Base-by-base conservation (phyloP, 2,329 filamentous ascomycete species). In the Fusarium austroafricanum region DNA sequence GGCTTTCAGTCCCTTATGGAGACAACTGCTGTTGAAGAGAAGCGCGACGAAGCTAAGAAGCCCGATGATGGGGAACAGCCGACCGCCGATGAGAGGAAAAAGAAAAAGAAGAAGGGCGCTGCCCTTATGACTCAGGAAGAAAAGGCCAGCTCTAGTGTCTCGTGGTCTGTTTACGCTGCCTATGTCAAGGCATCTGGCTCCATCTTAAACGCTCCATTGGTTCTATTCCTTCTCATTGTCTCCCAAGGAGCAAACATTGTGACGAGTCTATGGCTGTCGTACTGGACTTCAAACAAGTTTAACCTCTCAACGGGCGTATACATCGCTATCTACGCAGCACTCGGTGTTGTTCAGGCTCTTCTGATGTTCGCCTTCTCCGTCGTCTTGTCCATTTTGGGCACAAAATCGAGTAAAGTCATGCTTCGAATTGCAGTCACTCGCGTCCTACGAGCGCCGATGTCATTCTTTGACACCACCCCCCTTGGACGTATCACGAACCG, bases 391-490 rank as follows among this genome's bases (percentile, higher is more conserved):
- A 85, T 94, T 1, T 87, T 91, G 54, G 93, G 94, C 44, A 97
- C 96, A 2, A 89, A 86, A 20, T 88, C 94, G 7, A 96, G 92
- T 75, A 95, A 92, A 77, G 84, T 85, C 38, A 93, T 98, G 87
- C 86, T 98, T 50, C 88, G 91, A 29, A 84, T 88, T 35, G 95
- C 96, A 9, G 92, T 98, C 73, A 88, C 85, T 10, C 86, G 92
- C 17, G 93, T 96, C 1, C 80, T 90, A n/a, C 83, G 88, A 26
- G 88, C 88, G 4, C 88, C 88, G n/a, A 90, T 90, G 93, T 91
- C 92, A 6, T 98, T 98, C 81, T 98, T 98, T 80, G 96, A 99
- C 74, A 98, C 96, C 0, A 98, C 96, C 1, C 96, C 96, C 1
- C 86, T 98, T 2, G 96, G 96, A 20, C 91, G 95, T 37, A 97